Percentiles rank a stretch among this genome's conserved stretches.
phyloP scores from a whole-genome alignment of 2,329 filamentous ascomycete genomes.

The Fusarium denticulatum region DNA sequence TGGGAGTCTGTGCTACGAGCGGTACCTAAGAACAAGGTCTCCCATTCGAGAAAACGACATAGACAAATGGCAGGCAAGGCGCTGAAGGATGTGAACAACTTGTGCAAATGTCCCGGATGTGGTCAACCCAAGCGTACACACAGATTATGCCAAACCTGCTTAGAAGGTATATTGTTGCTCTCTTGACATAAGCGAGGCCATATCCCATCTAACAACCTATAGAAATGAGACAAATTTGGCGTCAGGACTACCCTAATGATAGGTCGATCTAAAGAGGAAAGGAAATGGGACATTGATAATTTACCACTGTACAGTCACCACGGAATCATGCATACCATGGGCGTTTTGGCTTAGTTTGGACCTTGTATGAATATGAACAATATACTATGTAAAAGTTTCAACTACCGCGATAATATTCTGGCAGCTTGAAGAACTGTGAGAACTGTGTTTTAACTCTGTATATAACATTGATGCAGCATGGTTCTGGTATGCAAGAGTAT shows the following conservation, averaged over 20 bases:
- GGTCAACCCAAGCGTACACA: conserved; percentile 90
- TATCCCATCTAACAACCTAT: conserved; percentile 17
- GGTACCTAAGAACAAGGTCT: conserved; percentile 98
- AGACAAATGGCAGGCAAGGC: conserved; percentile 96
- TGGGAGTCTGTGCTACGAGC: conserved; percentile 94
- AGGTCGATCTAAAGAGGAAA: conserved; percentile 45
- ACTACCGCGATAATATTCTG: neutral
- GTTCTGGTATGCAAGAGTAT: neutral
- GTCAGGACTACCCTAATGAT: conserved; percentile 50
- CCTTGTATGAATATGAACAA: conserved; percentile 45
- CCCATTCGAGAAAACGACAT: conserved; percentile 92
- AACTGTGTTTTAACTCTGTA: neutral
- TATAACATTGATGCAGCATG: neutral
- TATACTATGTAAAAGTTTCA: conserved; percentile 5
- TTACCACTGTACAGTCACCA: conserved; percentile 45
- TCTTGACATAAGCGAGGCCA: neutral
- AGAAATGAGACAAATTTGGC: conserved; percentile 61
- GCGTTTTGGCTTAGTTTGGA: conserved; percentile 47
- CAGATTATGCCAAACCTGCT: conserved; percentile 86
- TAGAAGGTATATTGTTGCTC: conserved; percentile 69
- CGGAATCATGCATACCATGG: conserved; percentile 47
- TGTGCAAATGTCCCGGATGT: conserved; percentile 91
- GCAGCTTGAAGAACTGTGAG: neutral
- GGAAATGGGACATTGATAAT: conserved; percentile 29
- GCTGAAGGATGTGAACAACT: conserved; percentile 84